phyloP scores from a whole-genome alignment of 257 asterid genomes.

The Marsdenia floribunda region DNA sequence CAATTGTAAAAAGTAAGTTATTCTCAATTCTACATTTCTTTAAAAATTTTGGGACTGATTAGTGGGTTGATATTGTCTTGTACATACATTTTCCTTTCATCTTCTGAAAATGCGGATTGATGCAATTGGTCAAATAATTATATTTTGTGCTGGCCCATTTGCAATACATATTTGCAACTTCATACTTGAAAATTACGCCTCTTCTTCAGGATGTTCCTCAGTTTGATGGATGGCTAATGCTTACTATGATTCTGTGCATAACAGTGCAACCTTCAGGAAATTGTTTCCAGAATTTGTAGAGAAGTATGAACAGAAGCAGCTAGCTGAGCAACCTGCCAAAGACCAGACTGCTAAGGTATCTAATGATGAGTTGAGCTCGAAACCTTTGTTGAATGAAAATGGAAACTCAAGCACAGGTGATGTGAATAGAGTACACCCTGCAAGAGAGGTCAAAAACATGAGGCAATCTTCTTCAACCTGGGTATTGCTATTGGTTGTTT shows the following conservation, averaged over 20 bases:
- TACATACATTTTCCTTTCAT: background rate
- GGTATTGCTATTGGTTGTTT: constrained; percentile 59
- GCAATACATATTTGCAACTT: background rate
- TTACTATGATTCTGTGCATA: constrained; percentile 6
- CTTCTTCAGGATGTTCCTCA: background rate
- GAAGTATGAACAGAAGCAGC: constrained; percentile 12
- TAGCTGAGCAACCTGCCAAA: constrained; percentile 5
- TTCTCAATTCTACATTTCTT: background rate
- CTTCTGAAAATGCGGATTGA: background rate
- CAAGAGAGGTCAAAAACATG: constrained; percentile 42
- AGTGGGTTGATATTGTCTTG: background rate
- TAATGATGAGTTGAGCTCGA: constrained; percentile 5
- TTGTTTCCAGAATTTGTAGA: constrained; percentile 16
- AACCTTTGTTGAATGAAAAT: constrained; percentile 33
- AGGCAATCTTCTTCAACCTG: constrained; percentile 62
- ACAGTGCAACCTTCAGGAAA: constrained; percentile 54
- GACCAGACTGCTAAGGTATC: background rate
- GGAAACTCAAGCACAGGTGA: constrained; percentile 36
- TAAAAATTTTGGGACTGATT: too few relatives aligned
- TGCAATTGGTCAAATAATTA: background rate
- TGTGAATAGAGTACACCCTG: constrained; percentile 30
- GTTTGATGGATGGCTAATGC: constrained; percentile 2
- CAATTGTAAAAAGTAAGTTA: constrained; percentile 49
- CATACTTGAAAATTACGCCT: background rate
- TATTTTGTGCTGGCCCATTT: background rate